Evolutionary conservation across 805 yeast genomes (phyloP), one percentile per base, ranked within the genome.

Genomic region (Helenozyma baotianmanensis): DNA sequence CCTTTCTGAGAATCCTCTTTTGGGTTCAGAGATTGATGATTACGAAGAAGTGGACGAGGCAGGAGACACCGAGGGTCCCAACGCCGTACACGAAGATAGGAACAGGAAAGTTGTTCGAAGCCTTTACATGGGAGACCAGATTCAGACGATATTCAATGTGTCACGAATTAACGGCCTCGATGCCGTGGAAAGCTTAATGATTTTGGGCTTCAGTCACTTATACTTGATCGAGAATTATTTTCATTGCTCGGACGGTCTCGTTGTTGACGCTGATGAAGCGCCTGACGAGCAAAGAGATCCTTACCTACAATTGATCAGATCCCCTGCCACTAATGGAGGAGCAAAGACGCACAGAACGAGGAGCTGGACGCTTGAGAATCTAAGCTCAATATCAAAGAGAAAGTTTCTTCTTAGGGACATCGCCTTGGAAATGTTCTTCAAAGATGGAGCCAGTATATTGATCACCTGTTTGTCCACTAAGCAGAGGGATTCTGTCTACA

Each of bases 351-450:
- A 80, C 45, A 51, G 64, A 10, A 73, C 74, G 1, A 69, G 69
- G 39, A 58, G 68, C 10, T 85, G 94, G 92, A 68, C 73, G 15
- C 45, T 82, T 14, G 64, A 64, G 4, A 74, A 73, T 27, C 50
- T 88, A 13, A 72, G 77, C 0, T 77, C 82, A 4, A 74, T 81
- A 9, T 77, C 87, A 3, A 84, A 82, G 42, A 60, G 95, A 32
- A 86, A 82, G 23, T 87, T 86, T 47, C 54, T 87, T 13, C 61
- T 87, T 11, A 62, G 95, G 35, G 94, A 86, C 55, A 83, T 82
- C 27, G 95, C 92, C 0, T 51, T 86, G 22, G 96, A 87, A 49
- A 57, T 86, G 48, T 79, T 84, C 41, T 83, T 85, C 53, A 70
- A 71, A 16, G 78, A 81, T 54, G 94, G 92, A 0, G 73, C 79